phyloP scores from a whole-genome alignment of 2,329 filamentous ascomycete species.

The Venturia pyrina region DNA sequence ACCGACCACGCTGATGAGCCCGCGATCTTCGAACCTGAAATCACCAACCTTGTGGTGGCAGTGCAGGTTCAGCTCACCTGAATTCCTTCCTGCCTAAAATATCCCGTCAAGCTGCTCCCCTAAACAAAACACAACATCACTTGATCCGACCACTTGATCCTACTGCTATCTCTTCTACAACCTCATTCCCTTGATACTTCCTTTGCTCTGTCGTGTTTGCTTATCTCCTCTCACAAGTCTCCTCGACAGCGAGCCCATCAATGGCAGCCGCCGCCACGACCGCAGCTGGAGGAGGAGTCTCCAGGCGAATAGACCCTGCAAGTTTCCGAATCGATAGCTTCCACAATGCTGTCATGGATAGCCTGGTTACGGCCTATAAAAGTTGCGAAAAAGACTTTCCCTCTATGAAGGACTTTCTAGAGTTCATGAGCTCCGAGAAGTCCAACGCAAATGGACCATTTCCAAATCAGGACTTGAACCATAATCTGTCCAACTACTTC shows the following conservation, averaged over 20 bases:
- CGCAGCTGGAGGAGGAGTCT: conserved; percentile 10
- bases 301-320: conserved; percentile 6
- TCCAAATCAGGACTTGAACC: conserved; percentile 45
- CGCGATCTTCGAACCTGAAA: too few relatives aligned
- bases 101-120: too few relatives aligned
- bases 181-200: neutral
- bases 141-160: neutral
- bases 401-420: conserved; percentile 33
- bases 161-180: neutral
- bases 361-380: conserved; percentile 6
- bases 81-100: too few relatives aligned
- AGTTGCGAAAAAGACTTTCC: neutral
- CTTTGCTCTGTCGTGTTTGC: too few relatives aligned
- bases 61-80: too few relatives aligned
- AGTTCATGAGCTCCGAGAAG: conserved; percentile 37
- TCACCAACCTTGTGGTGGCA: too few relatives aligned
- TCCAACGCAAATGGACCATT: conserved; percentile 36
- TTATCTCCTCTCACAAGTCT: neutral
- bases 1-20: too few relatives aligned
- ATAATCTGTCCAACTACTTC: conserved; percentile 78
- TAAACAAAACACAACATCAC: too few relatives aligned
- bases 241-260: neutral
- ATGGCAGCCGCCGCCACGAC: neutral
- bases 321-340: conserved; percentile 9
- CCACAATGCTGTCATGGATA: conserved; percentile 4